These are phyloP conservation scores for Thinopyrum elongatum DNA, from an alignment of 176 grass and related monocot species.

Conservation along the genomic window DNA sequence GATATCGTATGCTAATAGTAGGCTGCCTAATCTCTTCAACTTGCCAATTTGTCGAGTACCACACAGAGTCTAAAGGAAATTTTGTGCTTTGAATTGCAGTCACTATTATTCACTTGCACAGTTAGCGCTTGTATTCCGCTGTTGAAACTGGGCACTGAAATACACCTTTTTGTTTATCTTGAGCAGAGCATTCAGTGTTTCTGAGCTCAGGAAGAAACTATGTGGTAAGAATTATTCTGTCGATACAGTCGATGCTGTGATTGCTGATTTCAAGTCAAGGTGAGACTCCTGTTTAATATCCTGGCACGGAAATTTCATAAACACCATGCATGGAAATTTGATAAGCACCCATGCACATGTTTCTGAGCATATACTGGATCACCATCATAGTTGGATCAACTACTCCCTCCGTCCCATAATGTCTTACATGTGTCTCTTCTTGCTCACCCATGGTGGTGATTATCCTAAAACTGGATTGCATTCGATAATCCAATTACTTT, in stretches of 20 bases:
- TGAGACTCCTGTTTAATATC: not conserved
- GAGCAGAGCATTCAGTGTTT: conserved; percentile 68
- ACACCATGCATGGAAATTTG: no score
- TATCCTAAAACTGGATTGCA: not conserved
- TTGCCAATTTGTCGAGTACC: conserved; percentile 1
- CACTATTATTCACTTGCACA: not conserved
- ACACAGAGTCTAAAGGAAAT: not conserved
- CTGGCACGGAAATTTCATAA: not conserved
- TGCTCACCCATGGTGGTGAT: not conserved
- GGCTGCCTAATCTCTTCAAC: not conserved
- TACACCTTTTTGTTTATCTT: conserved; percentile 12
- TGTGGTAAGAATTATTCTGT: conserved; percentile 56
- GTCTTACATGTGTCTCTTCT: not conserved
- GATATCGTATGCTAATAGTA: not conserved
- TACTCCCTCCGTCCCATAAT: no score
- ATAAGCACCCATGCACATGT: no score
- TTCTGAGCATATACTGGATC: no score
- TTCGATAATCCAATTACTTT: not conserved
- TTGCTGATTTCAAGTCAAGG: conserved; percentile 71
- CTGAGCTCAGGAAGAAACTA: conserved; percentile 89
- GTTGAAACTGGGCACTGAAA: conserved; percentile 29
- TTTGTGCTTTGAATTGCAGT: not conserved
- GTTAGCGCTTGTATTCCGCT: not conserved
- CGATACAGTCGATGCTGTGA: conserved; percentile 56
- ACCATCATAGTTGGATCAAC: not conserved